Percentiles rank a stretch among this genome's conserved stretches.
These are phyloP conservation scores for Isochrysis galbana DNA, from an alignment of 78 protist species.

Conservation along the genomic window DNA sequence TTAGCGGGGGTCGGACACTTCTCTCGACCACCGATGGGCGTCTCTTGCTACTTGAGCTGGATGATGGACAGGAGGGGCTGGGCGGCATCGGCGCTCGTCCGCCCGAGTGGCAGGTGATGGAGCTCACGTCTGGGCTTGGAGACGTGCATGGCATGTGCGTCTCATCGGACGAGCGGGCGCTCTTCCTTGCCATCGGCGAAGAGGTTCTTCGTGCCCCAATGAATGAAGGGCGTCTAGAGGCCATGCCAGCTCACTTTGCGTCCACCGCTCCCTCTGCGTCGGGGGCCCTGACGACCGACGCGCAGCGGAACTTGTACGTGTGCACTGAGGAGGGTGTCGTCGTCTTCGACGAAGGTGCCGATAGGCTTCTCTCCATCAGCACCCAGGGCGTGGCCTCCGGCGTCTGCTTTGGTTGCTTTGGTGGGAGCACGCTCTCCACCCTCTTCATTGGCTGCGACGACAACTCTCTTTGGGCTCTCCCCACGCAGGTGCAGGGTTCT, in stretches of 20 bases:
- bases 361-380: background rate
- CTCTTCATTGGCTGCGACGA: background rate
- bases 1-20: background rate
- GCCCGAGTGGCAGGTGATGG: background rate
- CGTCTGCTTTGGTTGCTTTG: background rate
- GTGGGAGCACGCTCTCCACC: background rate
- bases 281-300: background rate
- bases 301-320: background rate
- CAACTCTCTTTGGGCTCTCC: background rate
- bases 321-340: background rate
- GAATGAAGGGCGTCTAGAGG: too few relatives aligned
- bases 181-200: background rate
- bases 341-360: background rate
- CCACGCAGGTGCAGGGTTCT: background rate
- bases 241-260: background rate
- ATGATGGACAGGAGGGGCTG: background rate
- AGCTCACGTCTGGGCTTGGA: background rate
- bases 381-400: background rate
- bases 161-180: background rate
- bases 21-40: background rate
- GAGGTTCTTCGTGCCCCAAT: too few relatives aligned
- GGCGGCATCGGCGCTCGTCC: background rate
- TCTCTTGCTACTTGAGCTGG: background rate
- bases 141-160: background rate
- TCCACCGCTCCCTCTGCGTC: background rate